Base-by-base conservation (phyloP, 441 rosid species). In the Corymbia citriodora region DNA sequence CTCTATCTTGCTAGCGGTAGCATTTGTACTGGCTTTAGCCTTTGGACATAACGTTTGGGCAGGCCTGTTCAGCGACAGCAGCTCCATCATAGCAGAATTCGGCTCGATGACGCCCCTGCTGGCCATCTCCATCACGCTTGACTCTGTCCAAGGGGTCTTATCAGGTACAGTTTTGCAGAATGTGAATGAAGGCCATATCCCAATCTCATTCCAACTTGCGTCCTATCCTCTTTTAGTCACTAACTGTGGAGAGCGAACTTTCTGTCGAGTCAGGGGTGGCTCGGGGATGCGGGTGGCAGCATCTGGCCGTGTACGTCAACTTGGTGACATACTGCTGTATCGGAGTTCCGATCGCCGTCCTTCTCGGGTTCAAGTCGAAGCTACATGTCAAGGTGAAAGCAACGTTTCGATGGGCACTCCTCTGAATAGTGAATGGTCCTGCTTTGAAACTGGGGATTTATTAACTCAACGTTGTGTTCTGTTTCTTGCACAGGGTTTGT, bases 281-380 rank as follows among this genome's bases (percentile, higher is more conserved):
- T 2, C 95, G 96, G 91, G 99, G 97, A 65, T 94, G 97, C 15
- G 96, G 98, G 50, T 96, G 96, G 96, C 98, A 96, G 88, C 96
- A 90, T 23, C 53, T 95, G 83, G 96, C 92, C 15, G 91, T 92
- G 25, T 91, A 88, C 88, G 94, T 88, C 36, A 95, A 96, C 90
- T 89, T 97, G 70, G 94, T 90, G 33, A 90, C 94, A n/a, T 95
- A 93, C 52, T 95, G 93, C 90, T 50, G 91, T 8, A 91, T 97
- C 40, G 97, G 96, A 52, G 91, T 95, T 94, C 96, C 96, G 11
- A 87, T 94, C 54, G 94, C 96, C 2, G 87, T 29, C 13, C 23
- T 95, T 87, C 93, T 94, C 31, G 96, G 94, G 65, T 96, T 97
- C 55, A 93, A 93, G 91, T 91, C 92, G 15, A 91, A 94, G 88